Percentiles rank a stretch among this genome's conserved stretches.
Evolutionary conservation across 176 grass and related monocot species (phyloP).

Genomic region (Pharus latifolius): DNA sequence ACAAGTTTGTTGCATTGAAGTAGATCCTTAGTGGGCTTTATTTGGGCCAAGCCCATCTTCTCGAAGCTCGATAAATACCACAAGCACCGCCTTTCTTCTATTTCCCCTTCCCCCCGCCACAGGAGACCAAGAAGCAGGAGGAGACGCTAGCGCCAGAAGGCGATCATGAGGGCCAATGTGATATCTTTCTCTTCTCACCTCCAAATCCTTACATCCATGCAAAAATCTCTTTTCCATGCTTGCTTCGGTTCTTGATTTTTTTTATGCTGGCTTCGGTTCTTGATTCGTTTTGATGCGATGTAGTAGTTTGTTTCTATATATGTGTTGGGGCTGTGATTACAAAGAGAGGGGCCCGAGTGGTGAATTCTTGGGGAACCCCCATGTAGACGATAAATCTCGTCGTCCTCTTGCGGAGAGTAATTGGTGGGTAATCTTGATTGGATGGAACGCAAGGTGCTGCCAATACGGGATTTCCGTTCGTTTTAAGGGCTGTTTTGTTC

Average conservation of each 20-base stretch:
- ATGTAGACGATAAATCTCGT: neutral
- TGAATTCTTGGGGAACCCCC: neutral
- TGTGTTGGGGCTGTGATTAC: conserved; percentile 27
- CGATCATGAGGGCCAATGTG: conserved; percentile 75
- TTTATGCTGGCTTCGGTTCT: too few relatives aligned
- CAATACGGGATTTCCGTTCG: neutral
- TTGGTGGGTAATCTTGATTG: neutral
- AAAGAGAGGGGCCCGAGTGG: conserved; percentile 49
- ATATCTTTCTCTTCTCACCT: neutral
- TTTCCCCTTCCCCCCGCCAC: neutral
- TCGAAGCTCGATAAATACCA: neutral
- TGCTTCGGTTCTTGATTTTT: too few relatives aligned
- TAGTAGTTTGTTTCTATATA: too few relatives aligned
- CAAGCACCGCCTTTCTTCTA: neutral
- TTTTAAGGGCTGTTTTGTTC: neutral
- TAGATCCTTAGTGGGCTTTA: too few relatives aligned
- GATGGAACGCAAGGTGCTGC: conserved; percentile 20
- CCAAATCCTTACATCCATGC: neutral
- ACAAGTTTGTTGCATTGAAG: too few relatives aligned
- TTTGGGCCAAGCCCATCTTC: neutral
- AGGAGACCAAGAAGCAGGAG: neutral
- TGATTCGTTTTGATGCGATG: neutral
- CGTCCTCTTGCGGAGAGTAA: neutral
- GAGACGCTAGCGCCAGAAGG: neutral
- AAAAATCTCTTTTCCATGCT: neutral